Base-by-base conservation (phyloP, 1,139 yeast genomes). In the Saccharomycopsis hybrid region DNA sequence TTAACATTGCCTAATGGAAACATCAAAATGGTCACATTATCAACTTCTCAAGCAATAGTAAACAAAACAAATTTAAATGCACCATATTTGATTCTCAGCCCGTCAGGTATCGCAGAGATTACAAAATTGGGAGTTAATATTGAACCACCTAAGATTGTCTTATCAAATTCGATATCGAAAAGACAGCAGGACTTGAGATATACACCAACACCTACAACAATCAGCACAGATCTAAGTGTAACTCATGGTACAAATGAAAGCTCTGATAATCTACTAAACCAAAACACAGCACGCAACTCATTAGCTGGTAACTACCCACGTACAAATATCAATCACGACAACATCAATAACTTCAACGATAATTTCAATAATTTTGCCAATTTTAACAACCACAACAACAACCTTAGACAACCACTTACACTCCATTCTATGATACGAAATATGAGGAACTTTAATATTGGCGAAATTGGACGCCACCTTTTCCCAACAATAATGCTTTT, bases 31-130 rank as follows among this genome's bases (percentile, higher is more conserved):
- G 68, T 69, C 0, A 28, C 40, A 0, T 59, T 74, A 38, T 69
- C 68, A 41, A 60, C 72, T 0, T 66, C 73, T 0, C 73, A 74
- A 50, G 72, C 72, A 36, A 70, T 74, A 3, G 59, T 74, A 11
- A 74, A 73, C n/a, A 69, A 71, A 38, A 57, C 68, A 25, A 67
- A 63, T 2, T 59, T 60, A 2, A 64, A 64, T 36, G 60, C 58
- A 24, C 76, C 76, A 0, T 74, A 74, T 54, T 47, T 73, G 3
- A 61, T 74, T 57, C 51, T 74, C 18, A 72, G 65, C 48, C 69
- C 70, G 1, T 54, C 73, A 0, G 80, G 77, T 0, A 55, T 63
- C 11, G 67, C 75, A 0, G 67, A 65, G 48, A 52, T 40, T 9
- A 27, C 8, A n/a, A 48, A 58, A 4, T 33, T 59, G 3, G 59